Base-by-base conservation (phyloP, 2,329 filamentous ascomycete genomes). In the Cytospora chrysosperma region DNA sequence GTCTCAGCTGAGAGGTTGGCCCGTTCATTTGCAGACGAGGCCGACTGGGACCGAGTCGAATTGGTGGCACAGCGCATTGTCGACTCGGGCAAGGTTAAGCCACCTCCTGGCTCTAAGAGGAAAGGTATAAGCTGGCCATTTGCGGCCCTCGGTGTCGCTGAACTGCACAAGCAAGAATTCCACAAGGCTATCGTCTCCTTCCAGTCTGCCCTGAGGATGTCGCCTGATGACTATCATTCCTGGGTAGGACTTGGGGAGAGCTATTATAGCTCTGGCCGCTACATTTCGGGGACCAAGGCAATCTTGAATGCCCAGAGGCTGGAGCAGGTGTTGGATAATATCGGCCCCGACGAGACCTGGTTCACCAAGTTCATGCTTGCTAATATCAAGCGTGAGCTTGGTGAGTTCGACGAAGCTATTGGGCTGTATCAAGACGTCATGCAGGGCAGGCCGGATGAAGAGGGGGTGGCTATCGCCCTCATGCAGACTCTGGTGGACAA, bases 241-340 rank as follows among this genome's bases (percentile, higher is more conserved):
- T 99, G 94, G 87, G 91, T 99, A 27, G 95, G 95, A 1, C 82
- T 99, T 1, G 95, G 94, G n/a, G 95, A 99, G 77, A 96, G 93
- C 72, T 99, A 99, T 72, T 90, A 97, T 73, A 95, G 91, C 69
- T 96, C 93, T 19, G 94, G 95, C 12, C 85, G 94, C 67, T 96
- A 96, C 72, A 90, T 97, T 65, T 94, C 95, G n/a, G 94, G 95
- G 0, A 92, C 90, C 4, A 94, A 95, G 72, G 93, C 95, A 0
- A 95, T 98, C 68, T 81, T 91, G 37, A 90, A 96, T 71, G 95
- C 94, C 0, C 88, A 94, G 72, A 85, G 84, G 60, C 81, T 97
- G 5, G 91, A 94, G 67, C 54, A 61, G 34, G 51, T 28, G 26
- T 55, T 43, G 17, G 81, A 85, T 30, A 81, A 82, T 1, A 75